phyloP scores from a whole-genome alignment of 805 yeast genomes.

The Ogataea henricii region DNA sequence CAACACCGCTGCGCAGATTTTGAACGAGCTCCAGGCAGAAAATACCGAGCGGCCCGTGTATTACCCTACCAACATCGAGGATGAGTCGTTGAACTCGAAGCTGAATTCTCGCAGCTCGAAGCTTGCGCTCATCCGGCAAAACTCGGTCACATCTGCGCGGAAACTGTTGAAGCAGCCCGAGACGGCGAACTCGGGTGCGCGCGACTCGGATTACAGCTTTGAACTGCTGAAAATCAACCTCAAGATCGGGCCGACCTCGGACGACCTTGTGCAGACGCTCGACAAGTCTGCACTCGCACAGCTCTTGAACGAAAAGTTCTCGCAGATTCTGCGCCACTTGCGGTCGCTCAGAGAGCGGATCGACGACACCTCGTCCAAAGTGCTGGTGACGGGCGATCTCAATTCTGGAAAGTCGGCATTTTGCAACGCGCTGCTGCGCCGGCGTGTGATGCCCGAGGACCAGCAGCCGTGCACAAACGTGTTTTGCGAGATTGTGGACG shows the following conservation, averaged over 20 bases:
- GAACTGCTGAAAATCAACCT: slow-evolving; percentile 64
- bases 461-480: slow-evolving; percentile 98
- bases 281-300: slow-evolving; percentile 71
- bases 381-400: slow-evolving; percentile 93
- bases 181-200: slow-evolving; percentile 7
- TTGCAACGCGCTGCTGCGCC: slow-evolving; percentile 83
- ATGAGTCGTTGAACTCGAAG: slow-evolving; percentile 32
- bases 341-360: slow-evolving; percentile 75
- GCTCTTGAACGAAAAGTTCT: slow-evolving; percentile 67
- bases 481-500: slow-evolving; percentile 91
- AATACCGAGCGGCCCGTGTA: slow-evolving; percentile 62
- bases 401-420: slow-evolving; percentile 96
- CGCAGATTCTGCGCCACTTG: slow-evolving; percentile 67
- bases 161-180: slow-evolving; percentile 17
- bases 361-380: slow-evolving; percentile 90
- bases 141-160: slow-evolving; percentile 27
- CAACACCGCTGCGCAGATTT: slow-evolving; percentile 49
- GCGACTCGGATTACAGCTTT: slow-evolving; percentile 43
- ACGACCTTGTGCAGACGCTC: slow-evolving; percentile 51
- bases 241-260: slow-evolving; percentile 50
- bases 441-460: slow-evolving; percentile 86
- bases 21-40: slow-evolving; percentile 54
- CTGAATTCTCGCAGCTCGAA: slow-evolving; percentile 54
- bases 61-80: slow-evolving; percentile 52
- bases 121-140: slow-evolving; percentile 52